Evolutionary conservation across 2,329 filamentous ascomycete species (phyloP).

Genomic region (Penicillium fuscoglaucum): DNA sequence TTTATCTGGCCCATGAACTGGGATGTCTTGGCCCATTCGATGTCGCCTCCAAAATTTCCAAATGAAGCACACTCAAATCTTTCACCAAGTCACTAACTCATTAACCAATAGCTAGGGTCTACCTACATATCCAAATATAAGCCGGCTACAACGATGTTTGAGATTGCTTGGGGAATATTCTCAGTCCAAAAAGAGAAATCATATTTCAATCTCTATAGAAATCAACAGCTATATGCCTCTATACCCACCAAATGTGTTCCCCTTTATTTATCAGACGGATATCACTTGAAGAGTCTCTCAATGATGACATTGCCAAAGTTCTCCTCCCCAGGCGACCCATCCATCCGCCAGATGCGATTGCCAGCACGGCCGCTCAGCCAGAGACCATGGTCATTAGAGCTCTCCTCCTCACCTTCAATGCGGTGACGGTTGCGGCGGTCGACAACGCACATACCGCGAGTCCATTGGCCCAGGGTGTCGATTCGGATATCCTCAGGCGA

Average conservation of each 20-base stretch:
- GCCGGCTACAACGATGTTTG: neutral
- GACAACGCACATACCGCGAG: conserved; percentile 82
- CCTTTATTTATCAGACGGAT: neutral
- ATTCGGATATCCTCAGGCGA: conserved; percentile 78
- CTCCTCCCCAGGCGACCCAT: conserved; percentile 66
- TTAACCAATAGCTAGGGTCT: neutral
- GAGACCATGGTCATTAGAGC: conserved; percentile 68
- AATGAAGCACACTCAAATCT: too few relatives aligned
- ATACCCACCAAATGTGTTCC: neutral
- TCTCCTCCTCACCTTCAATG: conserved; percentile 53
- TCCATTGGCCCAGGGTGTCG: conserved; percentile 93
- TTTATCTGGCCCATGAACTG: too few relatives aligned
- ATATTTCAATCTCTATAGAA: neutral
- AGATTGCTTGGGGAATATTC: too few relatives aligned
- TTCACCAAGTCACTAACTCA: neutral
- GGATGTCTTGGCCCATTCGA: too few relatives aligned
- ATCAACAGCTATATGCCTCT: neutral
- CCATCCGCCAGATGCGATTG: conserved; percentile 76
- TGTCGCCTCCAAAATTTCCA: too few relatives aligned
- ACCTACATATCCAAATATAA: neutral
- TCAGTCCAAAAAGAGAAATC: neutral
- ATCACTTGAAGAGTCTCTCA: conserved; percentile 59
- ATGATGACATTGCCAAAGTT: conserved; percentile 67
- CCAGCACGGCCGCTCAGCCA: conserved; percentile 76
- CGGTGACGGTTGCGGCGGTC: conserved; percentile 63